These are phyloP conservation scores for Amorphotheca resinae DNA, from an alignment of 495 filamentous ascomycete species.

Conservation along the genomic window DNA sequence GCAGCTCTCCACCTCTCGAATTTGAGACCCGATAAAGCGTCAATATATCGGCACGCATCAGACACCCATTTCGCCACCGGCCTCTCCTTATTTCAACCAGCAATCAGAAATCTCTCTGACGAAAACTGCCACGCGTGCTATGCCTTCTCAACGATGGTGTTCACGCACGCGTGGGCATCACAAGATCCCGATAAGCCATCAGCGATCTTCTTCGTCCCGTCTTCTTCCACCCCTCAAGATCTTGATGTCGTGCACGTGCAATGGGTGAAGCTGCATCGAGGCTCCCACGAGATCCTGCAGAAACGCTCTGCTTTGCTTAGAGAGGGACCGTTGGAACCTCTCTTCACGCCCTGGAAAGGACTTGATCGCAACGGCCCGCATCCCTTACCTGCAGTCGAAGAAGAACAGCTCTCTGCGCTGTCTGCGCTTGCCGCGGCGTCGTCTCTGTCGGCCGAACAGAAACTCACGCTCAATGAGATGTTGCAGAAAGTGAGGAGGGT, in stretches of 20 bases:
- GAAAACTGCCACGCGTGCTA: slow-evolving; percentile 16
- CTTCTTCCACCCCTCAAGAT: neutral
- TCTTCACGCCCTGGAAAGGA: slow-evolving; percentile 7
- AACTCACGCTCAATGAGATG: neutral
- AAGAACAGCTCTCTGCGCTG: slow-evolving; percentile 1
- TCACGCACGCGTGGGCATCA: slow-evolving; percentile 8
- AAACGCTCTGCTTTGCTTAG: neutral
- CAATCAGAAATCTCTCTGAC: slow-evolving; percentile 9
- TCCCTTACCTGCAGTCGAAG: slow-evolving; percentile 5
- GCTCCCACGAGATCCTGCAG: slow-evolving; percentile 5
- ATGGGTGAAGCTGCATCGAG: slow-evolving; percentile 15
- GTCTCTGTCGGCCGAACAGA: neutral
- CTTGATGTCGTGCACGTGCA: slow-evolving; percentile 2
- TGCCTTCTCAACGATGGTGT: slow-evolving; percentile 8
- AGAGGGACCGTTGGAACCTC: slow-evolving; percentile 2
- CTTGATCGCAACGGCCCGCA: slow-evolving; percentile 4
- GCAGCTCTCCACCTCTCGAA: slow-evolving; percentile 37
- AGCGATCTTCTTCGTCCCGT: slow-evolving; percentile 11
- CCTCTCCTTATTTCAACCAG: slow-evolving; percentile 12
- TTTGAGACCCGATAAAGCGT: slow-evolving; percentile 22
- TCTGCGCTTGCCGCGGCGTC: neutral
- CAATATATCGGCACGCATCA: slow-evolving; percentile 13
- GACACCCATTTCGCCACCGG: slow-evolving; percentile 8
- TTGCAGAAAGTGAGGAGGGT: neutral
- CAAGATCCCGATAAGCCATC: slow-evolving; percentile 14